Percentiles rank a stretch among this genome's conserved stretches.
phyloP scores from a whole-genome alignment of 1,139 yeast species.

The Yamadazyma dushanensis region DNA sequence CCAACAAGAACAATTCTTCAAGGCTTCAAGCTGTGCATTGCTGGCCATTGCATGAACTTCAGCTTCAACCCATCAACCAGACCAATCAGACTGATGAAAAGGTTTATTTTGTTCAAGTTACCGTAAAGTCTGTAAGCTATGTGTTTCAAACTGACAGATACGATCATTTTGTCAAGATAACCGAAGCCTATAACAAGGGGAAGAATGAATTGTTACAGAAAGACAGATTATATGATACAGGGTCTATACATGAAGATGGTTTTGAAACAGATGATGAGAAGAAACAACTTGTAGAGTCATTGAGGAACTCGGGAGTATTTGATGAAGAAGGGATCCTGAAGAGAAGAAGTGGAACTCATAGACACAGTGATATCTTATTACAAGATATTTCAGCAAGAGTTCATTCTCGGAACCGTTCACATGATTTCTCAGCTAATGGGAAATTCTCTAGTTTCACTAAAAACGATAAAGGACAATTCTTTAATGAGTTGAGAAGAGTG shows the following conservation, averaged over 20 bases:
- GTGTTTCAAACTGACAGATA: slow-evolving; percentile 66
- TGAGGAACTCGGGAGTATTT: slow-evolving; percentile 36
- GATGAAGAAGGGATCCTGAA: slow-evolving; percentile 26
- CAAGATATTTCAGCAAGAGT: slow-evolving; percentile 57
- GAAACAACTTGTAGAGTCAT: slow-evolving; percentile 40
- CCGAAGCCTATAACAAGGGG: slow-evolving; percentile 63
- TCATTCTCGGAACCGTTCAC: slow-evolving; percentile 54
- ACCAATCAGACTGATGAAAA: slow-evolving; percentile 20
- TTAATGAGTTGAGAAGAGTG: slow-evolving; percentile 48
- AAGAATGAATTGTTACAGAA: slow-evolving; percentile 57
- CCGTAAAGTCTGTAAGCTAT: slow-evolving; percentile 49
- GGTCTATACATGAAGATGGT: slow-evolving; percentile 15
- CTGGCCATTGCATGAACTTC: slow-evolving; percentile 70
- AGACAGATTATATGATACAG: slow-evolving; percentile 42
- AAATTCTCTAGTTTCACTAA: slow-evolving; percentile 16
- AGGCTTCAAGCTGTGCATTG: slow-evolving; percentile 73
- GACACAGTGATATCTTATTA: slow-evolving; percentile 41
- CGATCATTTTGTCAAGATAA: slow-evolving; percentile 58
- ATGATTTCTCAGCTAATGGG: slow-evolving; percentile 37
- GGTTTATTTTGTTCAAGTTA: slow-evolving; percentile 46
- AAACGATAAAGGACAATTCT: slow-evolving; percentile 30
- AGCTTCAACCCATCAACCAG: slow-evolving; percentile 40
- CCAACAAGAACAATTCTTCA: slow-evolving; percentile 20
- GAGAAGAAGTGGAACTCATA: slow-evolving; percentile 29
- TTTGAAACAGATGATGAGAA: slow-evolving; percentile 35